Evolutionary conservation across 2,329 filamentous ascomycete genomes (phyloP), one percentile per base, ranked within the genome.

Genomic region (Salinomyces thailandicus): DNA sequence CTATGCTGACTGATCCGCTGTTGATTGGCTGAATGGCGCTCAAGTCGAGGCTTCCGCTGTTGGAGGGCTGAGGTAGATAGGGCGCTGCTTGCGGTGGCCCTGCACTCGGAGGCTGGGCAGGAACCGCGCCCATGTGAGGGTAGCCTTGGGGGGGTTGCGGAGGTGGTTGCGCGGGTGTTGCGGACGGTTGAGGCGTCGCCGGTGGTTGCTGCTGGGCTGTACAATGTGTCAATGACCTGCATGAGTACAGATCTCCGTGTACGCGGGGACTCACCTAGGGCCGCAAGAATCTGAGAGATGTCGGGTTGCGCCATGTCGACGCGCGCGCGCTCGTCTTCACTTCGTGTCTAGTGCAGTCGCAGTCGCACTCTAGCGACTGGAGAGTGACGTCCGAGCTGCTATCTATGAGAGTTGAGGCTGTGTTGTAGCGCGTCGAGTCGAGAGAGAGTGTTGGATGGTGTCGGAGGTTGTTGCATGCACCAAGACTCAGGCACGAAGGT

Each of bases 1-100:
- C 75, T 46, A 93, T 79, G 60, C 79, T 89, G 50, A 93, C 79
- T 14, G 81, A 85, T 40, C 85, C 85, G 18, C 82, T 83, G 56
- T 73, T 85, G 37, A 81, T 73, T 4, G 85, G 85, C 52, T 82
- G 81, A 55, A 91, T 84, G 37, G 75, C 72, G 61, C 80, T 87
- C 35, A 93, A 63, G 55, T 93, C 85, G 44, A 93, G 68, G 49
- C 75, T 86, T 34, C 85, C 85, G 41, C 81, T 82, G 38, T 72
- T 72, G 5, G 79, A 75, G 2, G 83, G 82, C 48, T 78, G 77
- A 3, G 81, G 81, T 18, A 81, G 63, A 57, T 51, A 57, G 11
- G 33, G 31, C 16, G 42, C 35, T 13, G 41, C 38, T 18, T 48
- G 44, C 3, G 49, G 53, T n/a, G 52, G 52, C 24, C 28, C 28